A percentile compares a stretch with the other conserved stretches of the same genome.
Conservation (phyloP, 2,329 filamentous ascomycete species). For the Alternaria brassicae region DNA sequence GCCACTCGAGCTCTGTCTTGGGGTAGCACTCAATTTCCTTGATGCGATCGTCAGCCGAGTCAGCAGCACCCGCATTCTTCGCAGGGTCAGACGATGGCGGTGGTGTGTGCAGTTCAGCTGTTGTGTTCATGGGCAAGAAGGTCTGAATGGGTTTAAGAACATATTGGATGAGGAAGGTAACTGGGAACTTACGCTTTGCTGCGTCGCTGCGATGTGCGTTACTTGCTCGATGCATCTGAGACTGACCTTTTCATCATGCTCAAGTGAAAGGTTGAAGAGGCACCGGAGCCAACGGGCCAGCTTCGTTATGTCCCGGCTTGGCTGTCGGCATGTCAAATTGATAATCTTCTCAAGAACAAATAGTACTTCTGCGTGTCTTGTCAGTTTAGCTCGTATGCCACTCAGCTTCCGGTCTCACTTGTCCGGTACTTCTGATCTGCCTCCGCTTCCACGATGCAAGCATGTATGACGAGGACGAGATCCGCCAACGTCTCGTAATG, state of each 20-base stretch:
- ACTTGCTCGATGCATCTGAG: slow-evolving; percentile 71
- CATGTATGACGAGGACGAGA: slow-evolving; percentile 55
- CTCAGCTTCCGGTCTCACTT: slow-evolving; percentile 30
- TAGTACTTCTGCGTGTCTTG: slow-evolving; percentile 30
- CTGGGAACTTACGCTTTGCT: slow-evolving; percentile 37
- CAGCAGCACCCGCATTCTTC: slow-evolving; percentile 4
- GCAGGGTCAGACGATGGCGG: slow-evolving; percentile 23
- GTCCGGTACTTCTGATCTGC: slow-evolving; percentile 41
- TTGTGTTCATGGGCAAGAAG: background rate
- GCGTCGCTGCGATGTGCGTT: slow-evolving; percentile 44
- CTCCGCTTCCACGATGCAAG: slow-evolving; percentile 40
- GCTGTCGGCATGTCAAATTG: slow-evolving; percentile 68
- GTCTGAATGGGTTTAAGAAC: slow-evolving; percentile 14
- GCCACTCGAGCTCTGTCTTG: slow-evolving; percentile 74
- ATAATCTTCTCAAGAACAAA: slow-evolving; percentile 69
- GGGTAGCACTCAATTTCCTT: slow-evolving; percentile 64
- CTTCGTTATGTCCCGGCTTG: slow-evolving; percentile 63
- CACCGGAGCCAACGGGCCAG: slow-evolving; percentile 81
- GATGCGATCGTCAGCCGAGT: slow-evolving; percentile 29
- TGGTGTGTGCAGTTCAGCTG: slow-evolving; percentile 18
- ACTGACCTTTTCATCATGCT: slow-evolving; percentile 63
- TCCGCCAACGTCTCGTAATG: slow-evolving; percentile 58
- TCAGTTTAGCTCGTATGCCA: slow-evolving; percentile 30
- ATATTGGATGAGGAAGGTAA: background rate
- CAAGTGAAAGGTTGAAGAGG: slow-evolving; percentile 72